Base-by-base conservation (phyloP, 1,284 basidiomycete genomes). In the Trichosporon asahii region DNA sequence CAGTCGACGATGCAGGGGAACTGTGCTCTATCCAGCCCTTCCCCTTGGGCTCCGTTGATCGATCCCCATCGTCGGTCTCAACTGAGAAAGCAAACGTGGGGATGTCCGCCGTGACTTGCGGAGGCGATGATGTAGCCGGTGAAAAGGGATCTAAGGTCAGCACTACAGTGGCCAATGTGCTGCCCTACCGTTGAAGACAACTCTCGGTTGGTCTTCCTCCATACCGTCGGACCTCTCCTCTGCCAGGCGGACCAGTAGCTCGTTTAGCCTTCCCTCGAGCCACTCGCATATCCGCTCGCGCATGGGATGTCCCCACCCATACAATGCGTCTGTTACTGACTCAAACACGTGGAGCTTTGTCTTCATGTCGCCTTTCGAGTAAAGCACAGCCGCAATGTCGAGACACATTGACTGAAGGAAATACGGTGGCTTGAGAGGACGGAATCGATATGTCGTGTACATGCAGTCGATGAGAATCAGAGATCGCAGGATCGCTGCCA, bases 241-340 rank as follows among this genome's bases (percentile, higher is more conserved):
- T 6, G 72, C 77, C 49, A 78, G 68, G 3, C 49, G 65, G 0
- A 55, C 37, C 27, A 80, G 72, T 27, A 79, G 65, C 49, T 79
- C 77, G 0, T 68, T 75, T 25, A 82, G 35, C 27, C 77, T 66
- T 1, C 79, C 77, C 55, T 80, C 78, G 74, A 87, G 72, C 86
- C 87, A 70, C 79, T 85, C 67, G 81, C 84, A 75, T 76, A 87
- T 67, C 79, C 84, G 21, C 83, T 85, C 80, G 55, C 73, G 7
- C 79, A 87, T 70, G 77, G 84, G 74, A 73, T 83, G 74, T 64
- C 79, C 57, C 72, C 80, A 74, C 6, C 73, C 71, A 72, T 79
- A 77, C 37, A 80, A 66, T 55, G 76, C 72, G 65, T 76, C 73
- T 21, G 77, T 65, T 29, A 82, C 68, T 57, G 82, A 65, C 71